Percentiles rank a stretch among this genome's conserved stretches.
Conservation (phyloP, 2,329 filamentous ascomycete genomes). For the Exophiala aquamarina region DNA sequence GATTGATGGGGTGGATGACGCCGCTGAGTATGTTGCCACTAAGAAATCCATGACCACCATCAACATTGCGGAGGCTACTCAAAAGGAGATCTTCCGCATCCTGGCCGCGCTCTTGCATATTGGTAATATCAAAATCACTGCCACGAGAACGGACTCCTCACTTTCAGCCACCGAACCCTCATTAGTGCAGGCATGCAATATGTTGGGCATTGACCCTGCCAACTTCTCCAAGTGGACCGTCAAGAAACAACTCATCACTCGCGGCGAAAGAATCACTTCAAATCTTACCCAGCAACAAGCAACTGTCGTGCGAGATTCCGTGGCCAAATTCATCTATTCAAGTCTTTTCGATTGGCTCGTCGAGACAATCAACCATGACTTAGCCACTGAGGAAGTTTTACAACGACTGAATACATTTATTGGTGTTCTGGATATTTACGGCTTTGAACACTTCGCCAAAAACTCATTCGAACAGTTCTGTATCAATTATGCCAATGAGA, state of each 20-base stretch:
- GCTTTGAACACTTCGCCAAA: constrained; percentile 98
- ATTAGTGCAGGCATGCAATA: constrained; percentile 74
- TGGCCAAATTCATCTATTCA: constrained; percentile 98
- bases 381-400: constrained; percentile 86
- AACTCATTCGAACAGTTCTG: constrained; percentile 99
- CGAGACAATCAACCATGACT: constrained; percentile 88
- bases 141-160: constrained; percentile 83
- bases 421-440: constrained; percentile 98
- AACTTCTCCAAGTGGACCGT: constrained; percentile 98
- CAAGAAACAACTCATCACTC: constrained; percentile 95
- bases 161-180: constrained; percentile 79
- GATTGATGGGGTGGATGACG: constrained; percentile 94
- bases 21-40: constrained; percentile 87
- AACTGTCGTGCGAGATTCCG: constrained; percentile 90
- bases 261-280: constrained; percentile 96
- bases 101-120: constrained; percentile 89
- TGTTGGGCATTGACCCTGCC: constrained; percentile 80
- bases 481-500: constrained; percentile 99
- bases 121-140: constrained; percentile 93
- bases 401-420: constrained; percentile 86
- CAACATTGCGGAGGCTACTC: constrained; percentile 72
- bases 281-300: constrained; percentile 93
- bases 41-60: constrained; percentile 84
- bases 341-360: constrained; percentile 98
- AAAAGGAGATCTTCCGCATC: constrained; percentile 83